These are phyloP conservation scores for Diospyros lotus DNA, from an alignment of 148 eudicot genomes.

Conservation along the genomic window DNA sequence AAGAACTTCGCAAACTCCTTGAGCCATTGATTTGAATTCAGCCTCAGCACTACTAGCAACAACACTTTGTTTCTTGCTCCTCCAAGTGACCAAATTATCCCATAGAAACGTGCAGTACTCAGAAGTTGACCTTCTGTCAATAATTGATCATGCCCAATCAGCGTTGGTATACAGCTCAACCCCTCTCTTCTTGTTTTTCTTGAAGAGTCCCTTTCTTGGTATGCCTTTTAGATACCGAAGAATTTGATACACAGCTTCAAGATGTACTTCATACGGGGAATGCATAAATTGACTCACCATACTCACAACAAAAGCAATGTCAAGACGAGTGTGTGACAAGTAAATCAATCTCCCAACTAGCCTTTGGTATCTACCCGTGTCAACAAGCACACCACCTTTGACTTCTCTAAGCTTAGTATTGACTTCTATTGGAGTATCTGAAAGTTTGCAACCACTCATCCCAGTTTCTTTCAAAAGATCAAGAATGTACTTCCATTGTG, in stretches of 20 bases:
- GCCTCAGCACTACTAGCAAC: neutral
- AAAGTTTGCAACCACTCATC: neutral
- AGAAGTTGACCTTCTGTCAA: neutral
- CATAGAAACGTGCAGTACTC: neutral
- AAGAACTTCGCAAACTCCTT: neutral
- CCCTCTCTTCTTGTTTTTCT: neutral
- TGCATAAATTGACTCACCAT: conserved; percentile 2
- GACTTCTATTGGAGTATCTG: neutral
- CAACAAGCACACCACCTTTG: neutral
- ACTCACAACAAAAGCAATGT: neutral
- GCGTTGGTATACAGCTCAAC: neutral
- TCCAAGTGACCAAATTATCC: conserved; percentile 2
- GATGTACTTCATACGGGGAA: neutral
- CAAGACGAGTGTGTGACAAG: conserved; percentile 1
- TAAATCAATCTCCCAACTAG: neutral
- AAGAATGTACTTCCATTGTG: neutral
- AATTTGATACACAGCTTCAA: conserved; percentile 1
- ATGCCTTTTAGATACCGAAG: neutral
- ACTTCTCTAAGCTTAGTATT: neutral
- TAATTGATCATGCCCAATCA: neutral
- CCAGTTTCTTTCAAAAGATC: neutral
- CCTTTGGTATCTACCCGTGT: conserved; percentile 3
- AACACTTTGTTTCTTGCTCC: neutral
- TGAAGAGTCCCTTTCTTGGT: conserved; percentile 1
- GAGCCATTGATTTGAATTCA: neutral